phyloP scores from a whole-genome alignment of 1,284 basidiomycete genomes.

The Inonotus hispidus region DNA sequence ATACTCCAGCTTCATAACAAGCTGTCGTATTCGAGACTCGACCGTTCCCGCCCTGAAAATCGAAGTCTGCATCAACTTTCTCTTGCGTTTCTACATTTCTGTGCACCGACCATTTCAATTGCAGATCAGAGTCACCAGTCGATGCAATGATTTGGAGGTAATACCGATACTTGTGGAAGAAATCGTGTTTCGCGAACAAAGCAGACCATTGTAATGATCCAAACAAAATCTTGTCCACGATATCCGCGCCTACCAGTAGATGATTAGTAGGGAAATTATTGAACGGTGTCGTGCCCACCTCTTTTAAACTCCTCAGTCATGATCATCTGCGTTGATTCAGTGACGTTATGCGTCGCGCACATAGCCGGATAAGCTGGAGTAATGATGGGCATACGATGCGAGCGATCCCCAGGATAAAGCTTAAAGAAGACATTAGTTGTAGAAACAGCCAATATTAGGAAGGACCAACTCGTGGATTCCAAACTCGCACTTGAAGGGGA shows the following conservation, averaged over 20 bases:
- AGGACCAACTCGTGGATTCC: slow-evolving; percentile 88
- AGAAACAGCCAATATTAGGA: neutral
- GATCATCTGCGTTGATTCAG: slow-evolving; percentile 91
- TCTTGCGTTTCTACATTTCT: slow-evolving; percentile 10
- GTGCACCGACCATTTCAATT: slow-evolving; percentile 85
- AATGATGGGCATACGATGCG: slow-evolving; percentile 99
- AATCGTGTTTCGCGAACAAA: slow-evolving; percentile 91
- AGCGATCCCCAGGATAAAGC: slow-evolving; percentile 89
- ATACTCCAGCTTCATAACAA: slow-evolving; percentile 97
- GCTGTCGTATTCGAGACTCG: slow-evolving; percentile 92
- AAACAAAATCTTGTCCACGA: slow-evolving; percentile 89
- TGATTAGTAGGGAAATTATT: slow-evolving; percentile 5
- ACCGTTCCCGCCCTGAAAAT: slow-evolving; percentile 81
- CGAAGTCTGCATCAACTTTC: slow-evolving; percentile 13
- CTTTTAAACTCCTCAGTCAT: slow-evolving; percentile 96
- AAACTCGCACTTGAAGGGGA: slow-evolving; percentile 85
- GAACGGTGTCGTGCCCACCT: slow-evolving; percentile 42
- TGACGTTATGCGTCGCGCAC: slow-evolving; percentile 99
- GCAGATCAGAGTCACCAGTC: slow-evolving; percentile 74
- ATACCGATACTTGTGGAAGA: slow-evolving; percentile 96
- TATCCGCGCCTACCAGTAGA: slow-evolving; percentile 65
- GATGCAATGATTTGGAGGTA: slow-evolving; percentile 98
- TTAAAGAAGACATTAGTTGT: slow-evolving; percentile 27
- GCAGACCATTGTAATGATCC: slow-evolving; percentile 87
- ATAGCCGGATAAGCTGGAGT: slow-evolving; percentile 99